Conservation (phyloP, 1,139 yeast species). For the Hyphopichia fennica region DNA sequence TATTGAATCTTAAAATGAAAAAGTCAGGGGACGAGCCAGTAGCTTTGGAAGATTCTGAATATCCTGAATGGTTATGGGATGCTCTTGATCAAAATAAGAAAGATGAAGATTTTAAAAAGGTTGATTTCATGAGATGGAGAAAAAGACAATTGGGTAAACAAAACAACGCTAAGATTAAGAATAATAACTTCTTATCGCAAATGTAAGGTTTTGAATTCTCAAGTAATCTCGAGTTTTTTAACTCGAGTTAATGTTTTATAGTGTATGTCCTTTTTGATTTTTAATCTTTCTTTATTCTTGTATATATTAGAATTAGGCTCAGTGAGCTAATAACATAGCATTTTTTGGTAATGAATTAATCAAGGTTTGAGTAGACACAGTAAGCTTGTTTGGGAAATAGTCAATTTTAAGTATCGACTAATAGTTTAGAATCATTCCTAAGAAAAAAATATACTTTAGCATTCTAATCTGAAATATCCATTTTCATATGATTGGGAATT, state of each 20-base stretch:
- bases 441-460: too few species aligned
- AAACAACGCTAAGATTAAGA: conserved; percentile 71
- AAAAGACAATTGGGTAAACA: conserved; percentile 64
- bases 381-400: too few species aligned
- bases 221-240: too few species aligned
- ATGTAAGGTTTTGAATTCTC: too few species aligned
- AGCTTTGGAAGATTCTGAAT: conserved; percentile 83
- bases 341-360: too few species aligned
- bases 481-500: too few species aligned
- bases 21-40: conserved; percentile 87
- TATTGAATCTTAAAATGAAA: conserved; percentile 70
- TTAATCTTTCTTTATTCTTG: not conserved
- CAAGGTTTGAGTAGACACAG: too few species aligned
- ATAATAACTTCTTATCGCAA: conserved; percentile 69
- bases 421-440: too few species aligned
- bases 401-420: too few species aligned
- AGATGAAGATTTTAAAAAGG: conserved; percentile 50
- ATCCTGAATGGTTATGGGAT: conserved; percentile 97
- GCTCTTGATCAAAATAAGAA: conserved; percentile 64
- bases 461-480: too few species aligned
- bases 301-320: not conserved
- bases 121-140: conserved; percentile 67
- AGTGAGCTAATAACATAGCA: not conserved
- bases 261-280: too few species aligned
- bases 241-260: too few species aligned